A percentile compares a stretch with the other conserved stretches of the same genome.
These are phyloP conservation scores for Pelargonium cotyledonis DNA, from an alignment of 441 rosid genomes.

Conservation along the genomic window DNA sequence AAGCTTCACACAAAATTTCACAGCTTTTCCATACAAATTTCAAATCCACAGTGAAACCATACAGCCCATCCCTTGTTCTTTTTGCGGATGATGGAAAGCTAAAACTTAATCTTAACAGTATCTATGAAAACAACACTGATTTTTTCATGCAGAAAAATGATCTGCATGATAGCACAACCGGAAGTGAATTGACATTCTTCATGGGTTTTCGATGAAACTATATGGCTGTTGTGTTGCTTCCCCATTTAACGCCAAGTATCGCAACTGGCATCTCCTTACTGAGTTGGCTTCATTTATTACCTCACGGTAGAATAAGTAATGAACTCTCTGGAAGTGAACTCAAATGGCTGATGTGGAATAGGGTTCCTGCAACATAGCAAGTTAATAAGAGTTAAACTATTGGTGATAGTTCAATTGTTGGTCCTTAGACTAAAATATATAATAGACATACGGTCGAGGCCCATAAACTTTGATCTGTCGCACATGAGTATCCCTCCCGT, in stretches of 20 bases:
- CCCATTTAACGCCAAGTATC: background rate
- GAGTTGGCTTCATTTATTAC: conserved; percentile 27
- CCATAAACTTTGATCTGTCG: conserved; percentile 93
- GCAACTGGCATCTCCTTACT: background rate
- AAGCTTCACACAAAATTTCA: too few relatives aligned
- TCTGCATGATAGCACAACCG: too few relatives aligned
- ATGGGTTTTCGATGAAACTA: too few relatives aligned
- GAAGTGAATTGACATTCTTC: too few relatives aligned
- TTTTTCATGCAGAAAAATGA: too few relatives aligned
- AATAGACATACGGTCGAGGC: conserved; percentile 57
- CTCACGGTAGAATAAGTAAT: conserved; percentile 61
- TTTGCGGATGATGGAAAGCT: too few relatives aligned
- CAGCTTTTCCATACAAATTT: too few relatives aligned
- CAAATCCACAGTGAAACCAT: too few relatives aligned
- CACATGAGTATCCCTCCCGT: conserved; percentile 84
- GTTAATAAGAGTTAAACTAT: background rate
- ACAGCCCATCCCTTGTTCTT: too few relatives aligned
- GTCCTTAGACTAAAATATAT: background rate
- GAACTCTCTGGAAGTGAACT: conserved; percentile 76
- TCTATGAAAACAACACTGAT: too few relatives aligned
- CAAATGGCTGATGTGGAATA: conserved; percentile 68
- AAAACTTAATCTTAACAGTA: too few relatives aligned
- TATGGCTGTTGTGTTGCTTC: background rate
- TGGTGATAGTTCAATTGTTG: background rate
- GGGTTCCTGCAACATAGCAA: conserved; percentile 49